Evolutionary conservation across 352 stramenopile genomes (phyloP).

Genomic region (Globisporangium sylvaticum): DNA sequence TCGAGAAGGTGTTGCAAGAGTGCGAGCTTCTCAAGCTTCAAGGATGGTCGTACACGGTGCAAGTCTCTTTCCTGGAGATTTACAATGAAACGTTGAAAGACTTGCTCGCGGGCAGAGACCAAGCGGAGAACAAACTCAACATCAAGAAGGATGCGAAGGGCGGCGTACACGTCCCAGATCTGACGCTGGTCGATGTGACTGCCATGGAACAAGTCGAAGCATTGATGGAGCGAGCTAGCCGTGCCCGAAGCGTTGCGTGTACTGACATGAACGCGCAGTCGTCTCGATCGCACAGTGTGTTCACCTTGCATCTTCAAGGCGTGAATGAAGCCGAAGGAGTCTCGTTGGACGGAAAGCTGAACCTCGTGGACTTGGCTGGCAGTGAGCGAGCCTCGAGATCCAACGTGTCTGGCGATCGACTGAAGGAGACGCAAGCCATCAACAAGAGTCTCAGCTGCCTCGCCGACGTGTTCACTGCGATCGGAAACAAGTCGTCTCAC

Average conservation of each 20-base stretch:
- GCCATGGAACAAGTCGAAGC: constrained; percentile 60
- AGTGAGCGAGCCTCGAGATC: constrained; percentile 80
- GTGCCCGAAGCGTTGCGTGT: constrained; percentile 63
- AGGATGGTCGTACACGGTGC: constrained; percentile 94
- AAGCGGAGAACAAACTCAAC: constrained; percentile 41
- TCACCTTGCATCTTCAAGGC: constrained; percentile 71
- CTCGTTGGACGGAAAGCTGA: constrained; percentile 62
- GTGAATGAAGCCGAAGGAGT: constrained; percentile 81
- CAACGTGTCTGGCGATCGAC: constrained; percentile 85
- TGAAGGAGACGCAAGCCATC: constrained; percentile 97
- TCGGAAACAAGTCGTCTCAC: constrained; percentile 94
- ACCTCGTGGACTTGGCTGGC: constrained; percentile 79
- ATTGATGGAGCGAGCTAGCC: constrained; percentile 74
- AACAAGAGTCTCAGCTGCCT: constrained; percentile 99
- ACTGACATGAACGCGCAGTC: constrained; percentile 94
- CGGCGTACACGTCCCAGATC: constrained; percentile 56
- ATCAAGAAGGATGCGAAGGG: constrained; percentile 77
- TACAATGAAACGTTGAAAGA: constrained; percentile 99
- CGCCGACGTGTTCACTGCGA: constrained; percentile 97
- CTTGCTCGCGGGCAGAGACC: constrained; percentile 85
- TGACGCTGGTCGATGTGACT: constrained; percentile 51
- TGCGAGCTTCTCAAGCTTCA: constrained; percentile 54
- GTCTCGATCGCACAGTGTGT: constrained; percentile 77
- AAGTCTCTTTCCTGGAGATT: constrained; percentile 98
- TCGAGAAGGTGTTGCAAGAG: constrained; percentile 93